A percentile compares a stretch with the other conserved stretches of the same genome.
These are phyloP conservation scores for Phytophthora litchii DNA, from an alignment of 352 stramenopile genomes.

Conservation along the genomic window DNA sequence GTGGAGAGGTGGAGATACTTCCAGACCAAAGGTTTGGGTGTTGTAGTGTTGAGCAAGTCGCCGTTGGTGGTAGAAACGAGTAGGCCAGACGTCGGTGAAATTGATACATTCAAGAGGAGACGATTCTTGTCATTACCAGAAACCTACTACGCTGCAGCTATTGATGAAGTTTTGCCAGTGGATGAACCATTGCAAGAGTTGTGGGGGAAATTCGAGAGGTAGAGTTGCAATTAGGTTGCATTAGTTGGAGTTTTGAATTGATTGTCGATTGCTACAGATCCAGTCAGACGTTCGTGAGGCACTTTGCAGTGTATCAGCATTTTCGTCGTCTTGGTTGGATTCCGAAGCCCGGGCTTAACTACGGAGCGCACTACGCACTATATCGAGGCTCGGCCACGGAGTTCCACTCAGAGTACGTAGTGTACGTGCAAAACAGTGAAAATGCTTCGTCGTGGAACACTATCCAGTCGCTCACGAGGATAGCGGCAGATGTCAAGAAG, in stretches of 20 bases:
- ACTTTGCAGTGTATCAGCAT: conserved; percentile 62
- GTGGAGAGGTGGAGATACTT: conserved; percentile 20
- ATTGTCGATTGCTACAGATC: conserved; percentile 16
- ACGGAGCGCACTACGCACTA: conserved; percentile 71
- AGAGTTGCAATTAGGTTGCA: conserved; percentile 4
- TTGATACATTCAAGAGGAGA: conserved; percentile 10
- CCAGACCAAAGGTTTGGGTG: conserved; percentile 20
- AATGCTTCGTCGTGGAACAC: conserved; percentile 46
- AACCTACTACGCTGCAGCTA: conserved; percentile 49
- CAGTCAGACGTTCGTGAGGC: conserved; percentile 38
- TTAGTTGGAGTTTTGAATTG: neutral
- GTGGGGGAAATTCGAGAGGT: conserved; percentile 50
- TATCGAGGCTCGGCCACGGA: conserved; percentile 57
- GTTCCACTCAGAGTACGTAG: conserved; percentile 81
- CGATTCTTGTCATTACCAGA: conserved; percentile 50
- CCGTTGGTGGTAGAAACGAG: neutral
- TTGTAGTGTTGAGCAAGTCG: conserved; percentile 10
- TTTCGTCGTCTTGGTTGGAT: conserved; percentile 62
- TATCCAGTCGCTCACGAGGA: conserved; percentile 71
- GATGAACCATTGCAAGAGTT: conserved; percentile 21
- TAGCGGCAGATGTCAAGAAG: conserved; percentile 84
- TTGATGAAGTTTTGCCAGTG: conserved; percentile 35
- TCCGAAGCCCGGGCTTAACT: conserved; percentile 68
- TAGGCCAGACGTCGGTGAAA: neutral
- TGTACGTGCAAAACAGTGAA: conserved; percentile 46